These are phyloP conservation scores for Alternaria solani DNA, from an alignment of 2,329 filamentous ascomycete genomes.

Conservation along the genomic window DNA sequence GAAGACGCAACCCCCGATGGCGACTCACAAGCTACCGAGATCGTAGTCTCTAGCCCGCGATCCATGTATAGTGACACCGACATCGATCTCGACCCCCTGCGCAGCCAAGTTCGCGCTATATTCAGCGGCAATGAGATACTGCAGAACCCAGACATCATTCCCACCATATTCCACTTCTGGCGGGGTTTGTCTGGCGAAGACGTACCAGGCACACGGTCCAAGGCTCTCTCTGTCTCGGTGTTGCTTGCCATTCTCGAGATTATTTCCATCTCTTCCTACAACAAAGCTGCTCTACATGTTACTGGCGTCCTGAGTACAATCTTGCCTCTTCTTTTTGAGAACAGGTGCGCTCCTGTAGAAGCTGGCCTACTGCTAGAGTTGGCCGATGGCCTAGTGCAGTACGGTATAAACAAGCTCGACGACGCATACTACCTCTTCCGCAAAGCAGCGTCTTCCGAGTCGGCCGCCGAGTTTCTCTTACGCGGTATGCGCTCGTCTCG, in stretches of 20 bases:
- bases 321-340: conserved; percentile 47
- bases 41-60: conserved; percentile 38
- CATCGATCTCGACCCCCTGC: conserved; percentile 40
- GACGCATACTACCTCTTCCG: conserved; percentile 80
- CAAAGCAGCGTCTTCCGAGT: conserved; percentile 60
- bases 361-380: conserved; percentile 66
- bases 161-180: conserved; percentile 52
- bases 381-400: conserved; percentile 72
- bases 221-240: conserved; percentile 47
- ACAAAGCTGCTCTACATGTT: conserved; percentile 49
- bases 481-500: conserved; percentile 77
- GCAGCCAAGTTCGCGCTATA: conserved; percentile 41
- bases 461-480: conserved; percentile 73
- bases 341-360: conserved; percentile 42
- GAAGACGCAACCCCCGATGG: conserved; percentile 5
- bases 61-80: conserved; percentile 38
- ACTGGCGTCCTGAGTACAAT: conserved; percentile 48
- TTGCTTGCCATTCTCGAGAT: conserved; percentile 49
- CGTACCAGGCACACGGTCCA: conserved; percentile 43
- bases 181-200: conserved; percentile 43
- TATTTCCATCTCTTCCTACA: conserved; percentile 46
- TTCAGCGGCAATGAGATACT: conserved; percentile 53
- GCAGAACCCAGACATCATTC: conserved; percentile 52
- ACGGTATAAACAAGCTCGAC: conserved; percentile 81
- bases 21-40: conserved; percentile 25